Conservation (phyloP, 2,329 filamentous ascomycete genomes). For the Trichoderma aggressivum region DNA sequence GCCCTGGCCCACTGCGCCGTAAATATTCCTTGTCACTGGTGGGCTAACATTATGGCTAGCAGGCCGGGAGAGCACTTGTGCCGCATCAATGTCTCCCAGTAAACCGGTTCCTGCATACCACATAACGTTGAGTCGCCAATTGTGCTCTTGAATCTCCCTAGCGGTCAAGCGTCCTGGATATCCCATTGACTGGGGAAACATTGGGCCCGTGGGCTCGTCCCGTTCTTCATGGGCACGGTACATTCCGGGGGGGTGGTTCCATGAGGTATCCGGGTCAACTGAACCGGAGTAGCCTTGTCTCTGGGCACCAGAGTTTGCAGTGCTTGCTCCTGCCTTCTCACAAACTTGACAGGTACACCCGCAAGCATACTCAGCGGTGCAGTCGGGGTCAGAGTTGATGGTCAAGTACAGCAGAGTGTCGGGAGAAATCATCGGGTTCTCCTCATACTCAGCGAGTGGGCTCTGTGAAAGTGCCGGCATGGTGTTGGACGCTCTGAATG, state of each 20-base stretch:
- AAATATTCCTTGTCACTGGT: background rate
- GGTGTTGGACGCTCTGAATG: constrained; percentile 31
- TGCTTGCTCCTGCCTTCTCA: background rate
- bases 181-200: constrained; percentile 11
- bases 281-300: background rate
- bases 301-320: background rate
- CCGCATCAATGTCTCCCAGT: background rate
- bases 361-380: background rate
- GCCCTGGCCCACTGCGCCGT: constrained; percentile 8
- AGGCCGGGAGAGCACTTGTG: constrained; percentile 27
- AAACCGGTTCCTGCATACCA: constrained; percentile 19
- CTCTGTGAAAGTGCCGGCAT: constrained; percentile 10
- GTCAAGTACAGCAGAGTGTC: background rate
- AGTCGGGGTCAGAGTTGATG: background rate
- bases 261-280: background rate
- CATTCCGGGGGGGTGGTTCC: no score
- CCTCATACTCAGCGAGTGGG: background rate
- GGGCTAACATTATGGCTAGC: constrained; percentile 27
- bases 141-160: constrained; percentile 23
- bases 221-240: background rate
- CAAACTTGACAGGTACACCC: background rate
- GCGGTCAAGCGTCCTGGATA: constrained; percentile 24
- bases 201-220: background rate
- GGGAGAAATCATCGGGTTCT: background rate
- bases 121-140: constrained; percentile 1